Evolutionary conservation across 768 basidiomycete genomes (phyloP), one percentile per base, ranked within the genome.

Genomic region (Russula compacta): DNA sequence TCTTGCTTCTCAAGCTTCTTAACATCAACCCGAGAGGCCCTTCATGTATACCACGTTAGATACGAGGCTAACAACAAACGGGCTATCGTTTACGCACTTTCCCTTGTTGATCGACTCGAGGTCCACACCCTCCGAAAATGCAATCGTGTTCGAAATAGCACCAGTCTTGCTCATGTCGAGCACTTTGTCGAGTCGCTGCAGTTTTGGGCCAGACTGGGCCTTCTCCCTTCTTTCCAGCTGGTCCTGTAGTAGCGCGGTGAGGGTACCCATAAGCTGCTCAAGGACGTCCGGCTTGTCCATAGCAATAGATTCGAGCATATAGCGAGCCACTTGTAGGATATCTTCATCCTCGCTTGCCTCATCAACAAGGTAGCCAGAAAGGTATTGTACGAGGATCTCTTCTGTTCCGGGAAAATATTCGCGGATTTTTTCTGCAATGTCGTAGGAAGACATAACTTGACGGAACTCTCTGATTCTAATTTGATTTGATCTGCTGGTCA

Each of bases 1-100:
- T 99, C 97, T 68, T 93, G 90, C 73, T 97, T 95, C 75, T 95
- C 93, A 9, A 97, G 83, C 69, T 95, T 95, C 74, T 94, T 95
- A 62, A 97, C 82, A 75, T 97, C 93, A 50, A 97, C 93, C 33
- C 88, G 85, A 40, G 91, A 92, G 38, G 89, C 90, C 74, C 93
- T 91, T 64, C 2, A 47, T 10, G 0, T 11, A 24, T 29, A 7
- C 11, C 17, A n/a, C 8, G 24, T 53, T 17, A 58, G n/a, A n/a
- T 6, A 29, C 39, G 39, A 32, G 19, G 14, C 14, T 43, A 21
- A 6, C 8, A 4, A 15, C 15, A 0, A 14, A 36, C 4, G 12
- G 12, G 10, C 14, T 6, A 44, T 35, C 10, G 42, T 51, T 42
- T 49, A 57, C 77, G 73, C 70, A 92, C 89, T 94, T 94, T 77